Evolutionary conservation across 129 eudicot species (phyloP).

Genomic region (Helianthus annuus): HanXRQr2.0-SUNRISE NC_035439.2:134144297-134144796

Average conservation of each 20-base stretch:
- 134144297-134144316: conserved; percentile 59
- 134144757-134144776: too few species aligned
- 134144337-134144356: conserved; percentile 93
- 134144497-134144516: too few species aligned
- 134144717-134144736: too few species aligned
- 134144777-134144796: neutral
- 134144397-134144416: conserved; percentile 88
- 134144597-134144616: conserved; percentile 11
- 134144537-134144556: conserved; percentile 11
- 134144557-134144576: conserved; percentile 20
- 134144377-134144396: conserved; percentile 95
- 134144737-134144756: too few species aligned
- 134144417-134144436: conserved; percentile 37
- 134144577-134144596: conserved; percentile 22
- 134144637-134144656: neutral
- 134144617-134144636: conserved; percentile 17
- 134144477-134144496: too few species aligned
- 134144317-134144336: conserved; percentile 96
- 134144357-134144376: conserved; percentile 85
- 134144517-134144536: neutral
- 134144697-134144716: too few species aligned
- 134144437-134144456: conserved; percentile 4
- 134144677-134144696: too few species aligned
- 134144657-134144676: too few species aligned
- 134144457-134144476: too few species aligned